Conservation (phyloP, 345 rosid species). For the Streptanthus diversifolius region DNA sequence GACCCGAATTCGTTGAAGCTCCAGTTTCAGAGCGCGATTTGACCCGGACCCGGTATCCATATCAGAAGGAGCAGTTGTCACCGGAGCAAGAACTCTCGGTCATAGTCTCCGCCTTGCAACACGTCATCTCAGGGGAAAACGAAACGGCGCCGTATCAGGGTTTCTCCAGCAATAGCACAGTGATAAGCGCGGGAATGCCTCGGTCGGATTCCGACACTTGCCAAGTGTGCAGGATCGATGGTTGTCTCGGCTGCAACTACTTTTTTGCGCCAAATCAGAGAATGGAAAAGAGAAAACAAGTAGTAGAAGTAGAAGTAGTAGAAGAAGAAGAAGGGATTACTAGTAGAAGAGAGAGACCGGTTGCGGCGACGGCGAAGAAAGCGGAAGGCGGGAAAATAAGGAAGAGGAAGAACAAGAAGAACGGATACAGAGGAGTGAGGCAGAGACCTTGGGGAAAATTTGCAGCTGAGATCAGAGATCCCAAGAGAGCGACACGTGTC, state of each 20-base stretch:
- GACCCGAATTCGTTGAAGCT: conserved; percentile 21
- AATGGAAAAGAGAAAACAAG: neutral
- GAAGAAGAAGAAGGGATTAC: neutral
- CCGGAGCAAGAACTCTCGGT: conserved; percentile 57
- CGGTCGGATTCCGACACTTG: conserved; percentile 54
- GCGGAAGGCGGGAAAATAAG: conserved; percentile 31
- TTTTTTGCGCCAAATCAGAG: conserved; percentile 58
- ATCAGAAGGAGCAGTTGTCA: conserved; percentile 38
- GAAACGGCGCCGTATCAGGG: neutral
- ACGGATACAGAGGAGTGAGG: conserved; percentile 83
- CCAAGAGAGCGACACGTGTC: conserved; percentile 65
- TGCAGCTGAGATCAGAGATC: conserved; percentile 97
- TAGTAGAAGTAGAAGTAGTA: neutral
- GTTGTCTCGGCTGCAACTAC: conserved; percentile 72
- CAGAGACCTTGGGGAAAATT: conserved; percentile 99
- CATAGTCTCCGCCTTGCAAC: conserved; percentile 54
- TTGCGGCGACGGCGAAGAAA: neutral
- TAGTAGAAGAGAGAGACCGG: conserved; percentile 2
- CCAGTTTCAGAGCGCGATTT: neutral
- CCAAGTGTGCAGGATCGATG: conserved; percentile 51
- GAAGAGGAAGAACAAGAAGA: conserved; percentile 47
- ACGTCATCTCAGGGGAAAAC: conserved; percentile 29
- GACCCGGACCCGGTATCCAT: conserved; percentile 12
- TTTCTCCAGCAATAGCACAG: conserved; percentile 16
- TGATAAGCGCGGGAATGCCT: conserved; percentile 38